Conservation (phyloP, 2,329 filamentous ascomycete genomes). For the Cercospora beticola region DNA sequence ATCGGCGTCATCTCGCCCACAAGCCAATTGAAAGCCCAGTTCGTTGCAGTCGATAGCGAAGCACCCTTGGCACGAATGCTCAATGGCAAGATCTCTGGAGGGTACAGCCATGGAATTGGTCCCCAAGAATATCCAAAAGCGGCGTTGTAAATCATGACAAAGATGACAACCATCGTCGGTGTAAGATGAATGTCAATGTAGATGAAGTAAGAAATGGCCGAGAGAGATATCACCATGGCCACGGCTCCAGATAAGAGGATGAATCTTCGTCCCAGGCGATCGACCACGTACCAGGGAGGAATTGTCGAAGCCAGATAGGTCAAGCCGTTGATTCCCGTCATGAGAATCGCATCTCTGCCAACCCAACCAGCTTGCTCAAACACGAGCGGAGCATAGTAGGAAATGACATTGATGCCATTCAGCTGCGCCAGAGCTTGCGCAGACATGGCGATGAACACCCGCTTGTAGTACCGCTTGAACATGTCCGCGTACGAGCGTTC, state of each 20-base stretch:
- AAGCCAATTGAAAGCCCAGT: conserved; percentile 98
- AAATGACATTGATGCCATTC: conserved; percentile 99
- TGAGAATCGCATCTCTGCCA: conserved; percentile 85
- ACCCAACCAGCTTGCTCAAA: conserved; percentile 97
- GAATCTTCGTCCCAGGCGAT: conserved; percentile 82
- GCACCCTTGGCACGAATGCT: conserved; percentile 97
- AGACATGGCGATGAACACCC: conserved; percentile 98
- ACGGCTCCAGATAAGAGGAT: conserved; percentile 89
- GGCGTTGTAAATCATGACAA: conserved; percentile 98
- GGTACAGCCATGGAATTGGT: conserved; percentile 96
- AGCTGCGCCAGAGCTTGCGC: conserved; percentile 93
- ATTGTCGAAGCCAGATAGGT: conserved; percentile 91
- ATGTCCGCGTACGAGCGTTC: conserved; percentile 89
- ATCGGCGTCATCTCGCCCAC: conserved; percentile 95
- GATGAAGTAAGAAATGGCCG: conserved; percentile 91
- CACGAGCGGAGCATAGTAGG: conserved; percentile 94
- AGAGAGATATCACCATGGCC: conserved; percentile 84
- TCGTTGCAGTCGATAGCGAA: conserved; percentile 90
- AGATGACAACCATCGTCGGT: conserved; percentile 81
- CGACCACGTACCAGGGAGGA: conserved; percentile 95
- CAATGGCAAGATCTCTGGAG: conserved; percentile 94
- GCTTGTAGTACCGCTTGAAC: conserved; percentile 88
- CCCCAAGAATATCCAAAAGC: conserved; percentile 98
- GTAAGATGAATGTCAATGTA: conserved; percentile 79
- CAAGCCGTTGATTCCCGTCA: conserved; percentile 94